Base-by-base conservation (phyloP, 2,329 filamentous ascomycete species). In the Pseudocercospora cruenta region DNA sequence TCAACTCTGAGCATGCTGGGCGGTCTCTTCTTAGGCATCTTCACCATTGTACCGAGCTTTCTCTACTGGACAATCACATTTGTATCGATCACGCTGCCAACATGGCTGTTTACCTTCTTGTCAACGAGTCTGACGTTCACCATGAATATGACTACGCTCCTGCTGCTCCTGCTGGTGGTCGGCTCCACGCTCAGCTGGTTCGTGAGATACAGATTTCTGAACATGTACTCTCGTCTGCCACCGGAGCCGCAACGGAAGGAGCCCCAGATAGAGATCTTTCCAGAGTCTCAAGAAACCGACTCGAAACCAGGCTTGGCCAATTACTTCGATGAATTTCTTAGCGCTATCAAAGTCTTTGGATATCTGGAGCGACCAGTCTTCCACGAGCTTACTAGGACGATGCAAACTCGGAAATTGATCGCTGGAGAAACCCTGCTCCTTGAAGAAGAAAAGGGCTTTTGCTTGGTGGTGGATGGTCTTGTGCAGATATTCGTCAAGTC, bases 401-500 rank as follows among this genome's bases (percentile, higher is more conserved):
- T 99, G 95, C 95, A 99, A 82, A 99, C 96, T 21, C 86, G 93
- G 73, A 97, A 97, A 80, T 85, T 99, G 58, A 96, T 98, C 74
- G 94, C 95, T 4, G 95, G 95, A 31, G 95, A 99, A 80, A 99
- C 95, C 0, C 84, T 99, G 72, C 89, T 97, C 70, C 83, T 99
- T 33, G 95, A 99, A 79, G 95, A 99, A 77, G 95, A 99, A 75
- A 97, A 99, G 74, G 95, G 95, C 0, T 99, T 99, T 75, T 99
- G 95, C 77, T 85, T 99, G 64, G 95, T 99, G 4, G 96, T 99
- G 2, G 95, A 99, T 79, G 95, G 95, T 1, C 80, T 97, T 28
- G 94, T 99, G 0, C 93, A 99, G 78, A 98, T 99, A 62, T 99
- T 98, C 77, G 95, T 99, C 78, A 98, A 97, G 78, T 97, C 94